These are phyloP conservation scores for Camellia granthamiana DNA, from an alignment of 148 eudicot genomes.

Conservation along the genomic window DNA sequence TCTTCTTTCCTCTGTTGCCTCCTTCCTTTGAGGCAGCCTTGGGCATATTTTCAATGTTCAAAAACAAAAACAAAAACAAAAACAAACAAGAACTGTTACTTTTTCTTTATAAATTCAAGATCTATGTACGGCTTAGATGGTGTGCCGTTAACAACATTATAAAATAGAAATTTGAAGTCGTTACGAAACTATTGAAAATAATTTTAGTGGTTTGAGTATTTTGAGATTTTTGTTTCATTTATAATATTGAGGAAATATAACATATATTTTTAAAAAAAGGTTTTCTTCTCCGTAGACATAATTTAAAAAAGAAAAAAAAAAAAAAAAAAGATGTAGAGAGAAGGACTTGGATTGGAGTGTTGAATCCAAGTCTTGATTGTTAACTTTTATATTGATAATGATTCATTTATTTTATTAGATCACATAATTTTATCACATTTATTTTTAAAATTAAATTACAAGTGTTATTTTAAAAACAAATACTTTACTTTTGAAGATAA, in stretches of 20 bases:
- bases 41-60: background rate
- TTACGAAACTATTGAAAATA: background rate
- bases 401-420: background rate
- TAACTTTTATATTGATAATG: background rate
- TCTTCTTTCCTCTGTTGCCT: background rate
- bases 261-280: background rate
- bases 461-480: background rate
- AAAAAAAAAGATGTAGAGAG: background rate
- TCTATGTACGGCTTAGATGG: background rate
- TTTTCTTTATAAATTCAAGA: background rate
- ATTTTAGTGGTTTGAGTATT: background rate
- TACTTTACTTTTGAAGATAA: background rate
- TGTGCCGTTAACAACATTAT: background rate
- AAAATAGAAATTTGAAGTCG: background rate
- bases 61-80: background rate
- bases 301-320: background rate
- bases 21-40: background rate
- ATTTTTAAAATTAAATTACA: background rate
- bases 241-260: background rate
- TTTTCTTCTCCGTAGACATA: background rate
- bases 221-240: background rate
- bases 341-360: background rate
- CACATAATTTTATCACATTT: background rate
- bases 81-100: background rate
- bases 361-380: background rate